Base-by-base conservation (phyloP, 495 filamentous ascomycete genomes). In the Jackrogersella minutella region DNA sequence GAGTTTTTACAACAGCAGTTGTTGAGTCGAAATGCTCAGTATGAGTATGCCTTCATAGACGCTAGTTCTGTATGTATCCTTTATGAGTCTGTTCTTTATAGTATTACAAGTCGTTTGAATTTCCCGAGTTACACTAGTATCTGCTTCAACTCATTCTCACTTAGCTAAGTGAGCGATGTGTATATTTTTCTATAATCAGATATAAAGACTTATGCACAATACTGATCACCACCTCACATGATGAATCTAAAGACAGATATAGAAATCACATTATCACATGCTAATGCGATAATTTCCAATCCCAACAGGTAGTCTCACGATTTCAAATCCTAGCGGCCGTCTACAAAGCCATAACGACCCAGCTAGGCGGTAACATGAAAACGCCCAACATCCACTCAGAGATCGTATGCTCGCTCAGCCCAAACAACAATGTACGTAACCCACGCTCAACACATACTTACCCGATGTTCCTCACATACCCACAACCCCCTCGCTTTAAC, bases 31-130 rank as follows among this genome's bases (percentile, higher is more conserved):
- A 96, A 97, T 66, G 66, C 83, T 21, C 89, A 89, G 10, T 98
- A 91, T 69, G 91, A 97, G 75, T 97, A 97, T 80, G 94, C 94
- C 3, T 90, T 99, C 51, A 86, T 99, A 43, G 93, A 99, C 76
- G 93, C 93, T 1, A 57, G 46, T 13, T 70, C 64, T 54, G 67
- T 72, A 69, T 34, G 66, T 59, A 13, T n/a, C 7, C 30, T 13
- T n/a, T 10, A 21, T n/a, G 9, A 50, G 56, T 13, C n/a, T n/a
- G n/a, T n/a, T n/a, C n/a, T n/a, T n/a, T n/a, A n/a, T n/a, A n/a
- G n/a, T n/a, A n/a, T n/a, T n/a, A n/a, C n/a, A n/a, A n/a, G n/a
- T n/a, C n/a, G n/a, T n/a, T n/a, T n/a, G n/a, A n/a, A n/a, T n/a
- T n/a, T n/a, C n/a, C n/a, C n/a, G n/a, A n/a, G n/a, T n/a, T n/a